Evolutionary conservation across 352 stramenopile species (phyloP).

Genomic region (Phytophthora sojae): DNA sequence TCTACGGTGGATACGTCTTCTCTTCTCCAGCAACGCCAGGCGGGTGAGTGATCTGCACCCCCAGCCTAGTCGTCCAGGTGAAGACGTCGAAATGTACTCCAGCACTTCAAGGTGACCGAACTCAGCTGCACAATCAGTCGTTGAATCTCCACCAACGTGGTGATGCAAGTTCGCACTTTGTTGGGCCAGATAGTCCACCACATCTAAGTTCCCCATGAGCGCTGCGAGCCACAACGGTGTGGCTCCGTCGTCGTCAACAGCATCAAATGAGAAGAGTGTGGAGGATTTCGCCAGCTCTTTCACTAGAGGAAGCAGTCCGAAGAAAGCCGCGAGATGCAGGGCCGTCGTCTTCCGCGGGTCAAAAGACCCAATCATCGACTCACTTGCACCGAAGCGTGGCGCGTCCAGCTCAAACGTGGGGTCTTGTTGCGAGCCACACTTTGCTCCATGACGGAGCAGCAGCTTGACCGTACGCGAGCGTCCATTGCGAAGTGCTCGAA

Average conservation of each 20-base stretch:
- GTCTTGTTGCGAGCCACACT: background rate
- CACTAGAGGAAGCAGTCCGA: constrained; percentile 31
- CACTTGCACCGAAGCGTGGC: background rate
- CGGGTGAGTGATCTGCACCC: constrained; percentile 17
- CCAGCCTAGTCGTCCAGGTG: constrained; percentile 15
- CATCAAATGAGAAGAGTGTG: constrained; percentile 35
- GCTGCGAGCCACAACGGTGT: constrained; percentile 51
- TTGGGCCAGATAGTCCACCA: constrained; percentile 45
- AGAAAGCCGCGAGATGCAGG: constrained; percentile 53
- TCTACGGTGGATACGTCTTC: background rate
- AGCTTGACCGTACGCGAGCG: constrained; percentile 35
- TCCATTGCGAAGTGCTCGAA: constrained; percentile 40
- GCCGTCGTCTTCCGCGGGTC: constrained; percentile 38
- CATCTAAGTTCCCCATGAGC: constrained; percentile 39
- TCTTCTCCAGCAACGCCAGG: constrained; percentile 17
- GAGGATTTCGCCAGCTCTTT: constrained; percentile 25
- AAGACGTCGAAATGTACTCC: constrained; percentile 42
- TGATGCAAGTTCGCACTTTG: constrained; percentile 42
- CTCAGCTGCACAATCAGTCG: constrained; percentile 37
- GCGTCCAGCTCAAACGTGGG: background rate
- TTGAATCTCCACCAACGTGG: constrained; percentile 25
- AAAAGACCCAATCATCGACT: constrained; percentile 24
- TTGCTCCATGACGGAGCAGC: constrained; percentile 34
- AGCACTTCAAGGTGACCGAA: constrained; percentile 47
- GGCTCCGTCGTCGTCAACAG: constrained; percentile 38